Conservation (phyloP, 1,284 basidiomycete species). For the Melampsora larici-populina region DNA sequence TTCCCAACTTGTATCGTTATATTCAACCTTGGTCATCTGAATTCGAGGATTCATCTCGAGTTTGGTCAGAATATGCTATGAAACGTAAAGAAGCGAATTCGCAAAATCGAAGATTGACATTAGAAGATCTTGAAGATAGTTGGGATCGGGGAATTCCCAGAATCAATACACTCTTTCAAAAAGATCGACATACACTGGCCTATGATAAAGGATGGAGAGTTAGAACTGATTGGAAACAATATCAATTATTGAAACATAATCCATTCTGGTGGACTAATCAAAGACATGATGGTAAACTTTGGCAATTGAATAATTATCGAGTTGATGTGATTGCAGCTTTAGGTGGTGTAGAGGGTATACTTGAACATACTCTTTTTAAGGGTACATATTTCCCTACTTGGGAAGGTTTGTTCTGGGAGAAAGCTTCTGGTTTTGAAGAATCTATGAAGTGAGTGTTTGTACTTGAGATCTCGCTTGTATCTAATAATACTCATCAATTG, state of each 20-base stretch:
- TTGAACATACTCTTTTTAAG: conserved; percentile 97
- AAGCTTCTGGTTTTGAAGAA: conserved; percentile 55
- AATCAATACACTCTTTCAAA: conserved; percentile 96
- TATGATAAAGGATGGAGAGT: conserved; percentile 79
- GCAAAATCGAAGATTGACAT: conserved; percentile 87
- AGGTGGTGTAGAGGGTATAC: conserved; percentile 93
- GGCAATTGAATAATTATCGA: conserved; percentile 97
- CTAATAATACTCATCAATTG: neutral
- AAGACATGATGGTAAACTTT: conserved; percentile 94
- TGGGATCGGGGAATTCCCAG: conserved; percentile 91
- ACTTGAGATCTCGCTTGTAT: neutral
- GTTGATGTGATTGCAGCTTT: conserved; percentile 99
- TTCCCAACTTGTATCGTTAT: conserved; percentile 96
- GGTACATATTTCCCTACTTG: conserved; percentile 66
- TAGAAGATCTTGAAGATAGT: conserved; percentile 53
- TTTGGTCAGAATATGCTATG: conserved; percentile 99
- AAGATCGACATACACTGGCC: conserved; percentile 86
- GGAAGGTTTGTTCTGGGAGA: conserved; percentile 80
- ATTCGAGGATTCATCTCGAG: conserved; percentile 94
- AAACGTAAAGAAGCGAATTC: conserved; percentile 98
- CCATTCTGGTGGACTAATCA: conserved; percentile 99
- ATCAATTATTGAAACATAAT: conserved; percentile 88
- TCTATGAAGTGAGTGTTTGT: conserved; percentile 75
- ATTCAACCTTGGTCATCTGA: conserved; percentile 99
- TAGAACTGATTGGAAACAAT: conserved; percentile 95